Evolutionary conservation across 257 asterid species (phyloP), one percentile per base, ranked within the genome.

Genomic region (Fraxinus americana): DNA sequence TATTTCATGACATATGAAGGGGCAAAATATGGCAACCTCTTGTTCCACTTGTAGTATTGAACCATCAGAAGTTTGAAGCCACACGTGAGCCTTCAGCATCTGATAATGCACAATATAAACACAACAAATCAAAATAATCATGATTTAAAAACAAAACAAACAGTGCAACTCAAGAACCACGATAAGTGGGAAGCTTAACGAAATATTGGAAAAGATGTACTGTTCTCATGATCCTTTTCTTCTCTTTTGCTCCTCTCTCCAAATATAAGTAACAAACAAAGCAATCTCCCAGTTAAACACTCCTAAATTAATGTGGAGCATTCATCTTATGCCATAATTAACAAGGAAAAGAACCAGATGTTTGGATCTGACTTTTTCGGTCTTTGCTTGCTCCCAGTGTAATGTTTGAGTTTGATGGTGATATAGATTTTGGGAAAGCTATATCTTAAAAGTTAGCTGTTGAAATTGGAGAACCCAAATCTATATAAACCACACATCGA

Each of bases 51-150:
- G 94, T 78, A 91, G 96, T 83, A 89, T 85, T 76, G 98, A 88
- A 76, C 90, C 96, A 83, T 92, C 98, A 66, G 93, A 80, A 34
- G 94, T 91, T 86, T 91, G 93, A 87, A 95, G 93, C 99, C 99
- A 93, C 74, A 93, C 84, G 63, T 86, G 87, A 71, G 96, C 92
- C 91, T 92, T 92, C 90, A 91, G 86, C 92, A 89, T 86, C 97
- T 91, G 80, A 41, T 14, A 77, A 66, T 65, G 68, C 77, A 72
- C 45, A 78, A 23, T 14, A 16, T 48, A 48, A 29, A 11, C 75
- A 77, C 41, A 75, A 27, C 59, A 32, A 66, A 78, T 75, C 38
- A 75, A 73, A 52, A 77, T 66, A 83, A 80, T 50, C 67, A 59
- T 54, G 43, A 57, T 29, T 29, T 54, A 13, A 67, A 52, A 65